A percentile compares a stretch with the other conserved stretches of the same genome.
phyloP scores from a whole-genome alignment of 306 rosid genomes.

The Inga leiocalycina region DNA sequence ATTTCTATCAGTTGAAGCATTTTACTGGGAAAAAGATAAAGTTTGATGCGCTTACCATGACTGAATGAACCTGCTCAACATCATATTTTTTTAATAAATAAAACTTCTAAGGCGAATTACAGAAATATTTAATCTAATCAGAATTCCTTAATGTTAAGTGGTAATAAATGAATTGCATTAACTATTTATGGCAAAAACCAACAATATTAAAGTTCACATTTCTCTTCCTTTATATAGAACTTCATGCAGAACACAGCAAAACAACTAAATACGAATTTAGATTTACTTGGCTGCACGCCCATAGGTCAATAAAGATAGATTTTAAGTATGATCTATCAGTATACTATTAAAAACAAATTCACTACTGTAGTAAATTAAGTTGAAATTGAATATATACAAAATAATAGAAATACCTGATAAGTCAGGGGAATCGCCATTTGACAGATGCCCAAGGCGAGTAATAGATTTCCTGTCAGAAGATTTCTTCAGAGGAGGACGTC shows the following conservation, averaged over 20 bases:
- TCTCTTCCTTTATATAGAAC: neutral
- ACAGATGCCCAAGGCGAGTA: conserved; percentile 55
- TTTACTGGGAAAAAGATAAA: neutral
- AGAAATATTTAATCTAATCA: neutral
- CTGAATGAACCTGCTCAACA: neutral
- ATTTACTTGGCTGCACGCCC: conserved; percentile 2
- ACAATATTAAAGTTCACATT: neutral
- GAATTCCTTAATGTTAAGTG: neutral
- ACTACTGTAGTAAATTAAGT: conserved; percentile 8
- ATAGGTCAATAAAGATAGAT: conserved; percentile 17
- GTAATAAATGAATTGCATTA: neutral
- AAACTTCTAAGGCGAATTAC: neutral
- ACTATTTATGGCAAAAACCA: neutral
- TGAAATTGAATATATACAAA: neutral
- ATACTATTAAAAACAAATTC: conserved; percentile 22
- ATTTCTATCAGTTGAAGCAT: neutral
- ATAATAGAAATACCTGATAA: conserved; percentile 53
- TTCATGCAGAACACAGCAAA: neutral
- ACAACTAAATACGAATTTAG: conserved; percentile 5
- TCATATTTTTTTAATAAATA: neutral
- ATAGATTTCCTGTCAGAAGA: conserved; percentile 64
- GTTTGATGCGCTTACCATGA: neutral
- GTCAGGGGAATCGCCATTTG: conserved; percentile 54
- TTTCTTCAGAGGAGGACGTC: conserved; percentile 81
- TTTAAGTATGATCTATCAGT: neutral